Conservation (phyloP, 2,329 filamentous ascomycete species). For the Paraphoma sp. region DNA sequence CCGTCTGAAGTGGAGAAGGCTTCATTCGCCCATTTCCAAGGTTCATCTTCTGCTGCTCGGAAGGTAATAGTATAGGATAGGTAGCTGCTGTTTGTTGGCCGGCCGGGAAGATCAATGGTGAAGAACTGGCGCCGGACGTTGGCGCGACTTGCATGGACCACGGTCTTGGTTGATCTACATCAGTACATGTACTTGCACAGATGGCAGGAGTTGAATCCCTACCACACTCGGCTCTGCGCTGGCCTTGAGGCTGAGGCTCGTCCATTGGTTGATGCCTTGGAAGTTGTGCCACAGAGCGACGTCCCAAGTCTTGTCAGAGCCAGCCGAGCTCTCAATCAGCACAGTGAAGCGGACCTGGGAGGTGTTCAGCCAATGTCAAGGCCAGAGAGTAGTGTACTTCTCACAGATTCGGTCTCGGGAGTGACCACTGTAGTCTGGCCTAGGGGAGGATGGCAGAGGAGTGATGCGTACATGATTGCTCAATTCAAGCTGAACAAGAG, state of each 20-base stretch:
- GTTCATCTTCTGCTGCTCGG: constrained; percentile 57
- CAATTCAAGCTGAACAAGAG: background rate
- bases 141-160: constrained; percentile 17
- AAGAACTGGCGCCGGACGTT: constrained; percentile 59
- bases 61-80: constrained; percentile 76
- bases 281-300: constrained; percentile 78
- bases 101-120: constrained; percentile 54
- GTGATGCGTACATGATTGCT: constrained; percentile 57
- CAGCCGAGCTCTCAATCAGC: constrained; percentile 69
- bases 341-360: constrained; percentile 67
- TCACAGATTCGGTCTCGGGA: constrained; percentile 47
- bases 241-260: constrained; percentile 62
- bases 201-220: constrained; percentile 5
- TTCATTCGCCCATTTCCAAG: constrained; percentile 76
- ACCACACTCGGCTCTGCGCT: constrained; percentile 35
- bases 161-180: constrained; percentile 30
- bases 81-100: constrained; percentile 53
- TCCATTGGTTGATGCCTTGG: constrained; percentile 62
- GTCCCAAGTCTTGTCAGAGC: constrained; percentile 68
- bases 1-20: constrained; percentile 70
- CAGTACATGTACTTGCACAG: background rate
- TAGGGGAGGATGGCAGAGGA: constrained; percentile 73
- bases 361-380: constrained; percentile 14
- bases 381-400: constrained; percentile 11
- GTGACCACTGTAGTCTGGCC: constrained; percentile 73